phyloP scores from a whole-genome alignment of 257 asterid species.

The Marsdenia floribunda region DNA sequence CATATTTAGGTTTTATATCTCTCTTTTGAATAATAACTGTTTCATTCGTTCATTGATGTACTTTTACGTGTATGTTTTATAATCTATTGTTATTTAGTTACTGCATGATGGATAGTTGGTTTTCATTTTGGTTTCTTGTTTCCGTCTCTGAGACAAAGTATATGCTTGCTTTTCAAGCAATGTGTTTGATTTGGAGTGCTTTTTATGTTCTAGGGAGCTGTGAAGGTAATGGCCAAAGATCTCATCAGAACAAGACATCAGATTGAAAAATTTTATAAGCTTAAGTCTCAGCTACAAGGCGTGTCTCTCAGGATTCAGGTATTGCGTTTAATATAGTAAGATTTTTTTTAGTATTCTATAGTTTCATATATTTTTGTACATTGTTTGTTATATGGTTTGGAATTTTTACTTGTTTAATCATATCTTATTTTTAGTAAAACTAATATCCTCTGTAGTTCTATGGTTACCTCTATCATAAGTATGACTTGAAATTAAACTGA shows the following conservation, averaged over 20 bases:
- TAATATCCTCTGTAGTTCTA: neutral
- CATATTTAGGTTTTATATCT: neutral
- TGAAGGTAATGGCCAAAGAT: slow-evolving; percentile 98
- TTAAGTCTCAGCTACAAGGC: slow-evolving; percentile 97
- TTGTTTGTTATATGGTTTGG: neutral
- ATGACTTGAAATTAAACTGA: neutral
- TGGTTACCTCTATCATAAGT: neutral
- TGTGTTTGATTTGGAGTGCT: slow-evolving; percentile 26
- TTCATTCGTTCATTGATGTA: neutral
- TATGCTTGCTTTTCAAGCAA: neutral
- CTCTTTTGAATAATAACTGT: neutral
- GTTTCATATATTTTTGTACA: neutral
- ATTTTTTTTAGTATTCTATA: neutral
- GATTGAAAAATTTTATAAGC: slow-evolving; percentile 90
- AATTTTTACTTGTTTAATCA: neutral
- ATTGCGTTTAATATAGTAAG: neutral
- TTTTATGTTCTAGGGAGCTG: slow-evolving; percentile 88
- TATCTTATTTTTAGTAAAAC: neutral
- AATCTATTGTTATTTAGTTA: neutral
- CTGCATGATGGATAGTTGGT: neutral
- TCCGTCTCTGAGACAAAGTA: neutral
- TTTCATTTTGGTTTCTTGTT: neutral
- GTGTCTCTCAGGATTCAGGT: slow-evolving; percentile 98
- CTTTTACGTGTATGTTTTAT: no score
- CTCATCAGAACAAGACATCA: slow-evolving; percentile 97